phyloP scores from a whole-genome alignment of 2,329 filamentous ascomycete species.

The Ascochyta lentis region DNA sequence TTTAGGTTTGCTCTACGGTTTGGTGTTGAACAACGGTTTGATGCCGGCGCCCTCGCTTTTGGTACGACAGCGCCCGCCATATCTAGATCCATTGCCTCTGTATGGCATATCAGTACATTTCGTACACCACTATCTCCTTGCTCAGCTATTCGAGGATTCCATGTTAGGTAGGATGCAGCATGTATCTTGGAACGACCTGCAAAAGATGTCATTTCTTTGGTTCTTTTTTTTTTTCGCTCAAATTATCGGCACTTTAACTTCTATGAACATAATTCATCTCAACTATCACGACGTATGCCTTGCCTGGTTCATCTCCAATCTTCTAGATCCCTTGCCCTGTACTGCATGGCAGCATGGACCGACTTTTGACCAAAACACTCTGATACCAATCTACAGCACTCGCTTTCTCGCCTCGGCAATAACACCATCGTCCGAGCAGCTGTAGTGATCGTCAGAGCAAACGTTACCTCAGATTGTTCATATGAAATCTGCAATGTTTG shows the following conservation, averaged over 20 bases:
- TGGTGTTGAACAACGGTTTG: conserved; percentile 42
- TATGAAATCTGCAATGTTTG: background rate
- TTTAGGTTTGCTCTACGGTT: conserved; percentile 33
- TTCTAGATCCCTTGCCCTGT: too few relatives aligned
- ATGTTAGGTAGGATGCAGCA: conserved; percentile 27
- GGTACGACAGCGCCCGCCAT: conserved; percentile 26
- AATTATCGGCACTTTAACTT: conserved; percentile 29
- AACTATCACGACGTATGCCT: conserved; percentile 1
- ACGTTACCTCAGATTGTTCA: background rate
- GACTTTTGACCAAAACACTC: background rate
- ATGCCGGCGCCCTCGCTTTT: conserved; percentile 28
- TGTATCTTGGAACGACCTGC: conserved; percentile 25
- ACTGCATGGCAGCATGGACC: background rate
- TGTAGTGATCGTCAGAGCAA: conserved; percentile 2
- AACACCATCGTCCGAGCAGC: background rate
- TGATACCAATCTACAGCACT: background rate
- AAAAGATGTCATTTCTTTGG: conserved; percentile 30
- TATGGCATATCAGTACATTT: conserved; percentile 38
- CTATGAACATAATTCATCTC: conserved; percentile 43
- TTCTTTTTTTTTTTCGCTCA: conserved; percentile 13
- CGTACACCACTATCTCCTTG: conserved; percentile 39
- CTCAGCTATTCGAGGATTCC: conserved; percentile 25
- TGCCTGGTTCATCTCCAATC: background rate
- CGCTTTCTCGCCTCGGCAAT: background rate
- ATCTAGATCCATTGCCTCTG: conserved; percentile 37